These are phyloP conservation scores for Mitragyna speciosa DNA, from an alignment of 257 asterid genomes.

Conservation along the genomic window DNA sequence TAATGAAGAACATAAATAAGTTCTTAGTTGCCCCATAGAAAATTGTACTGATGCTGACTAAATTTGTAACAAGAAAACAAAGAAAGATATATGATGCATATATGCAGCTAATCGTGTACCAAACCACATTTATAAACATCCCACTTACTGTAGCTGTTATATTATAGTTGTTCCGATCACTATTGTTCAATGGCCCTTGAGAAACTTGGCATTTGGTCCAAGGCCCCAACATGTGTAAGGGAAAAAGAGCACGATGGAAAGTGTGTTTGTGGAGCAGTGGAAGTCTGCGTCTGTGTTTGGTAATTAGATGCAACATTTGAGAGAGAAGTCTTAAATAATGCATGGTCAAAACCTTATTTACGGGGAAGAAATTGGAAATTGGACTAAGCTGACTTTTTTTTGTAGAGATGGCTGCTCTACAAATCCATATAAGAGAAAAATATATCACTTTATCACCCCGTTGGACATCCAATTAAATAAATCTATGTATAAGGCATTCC, in stretches of 20 bases:
- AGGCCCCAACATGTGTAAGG: background rate
- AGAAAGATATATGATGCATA: background rate
- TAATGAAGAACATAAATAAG: background rate
- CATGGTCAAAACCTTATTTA: background rate
- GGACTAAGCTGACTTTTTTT: background rate
- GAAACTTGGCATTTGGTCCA: background rate
- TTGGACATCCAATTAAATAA: background rate
- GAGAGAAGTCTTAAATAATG: background rate
- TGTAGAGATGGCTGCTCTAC: too few relatives aligned
- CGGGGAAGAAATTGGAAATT: background rate
- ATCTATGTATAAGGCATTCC: background rate
- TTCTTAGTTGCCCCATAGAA: background rate
- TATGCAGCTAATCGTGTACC: background rate
- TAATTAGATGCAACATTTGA: background rate
- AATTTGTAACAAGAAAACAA: background rate
- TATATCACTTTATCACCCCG: background rate
- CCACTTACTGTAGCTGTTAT: too few relatives aligned
- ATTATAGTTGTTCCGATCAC: background rate
- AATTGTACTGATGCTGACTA: background rate
- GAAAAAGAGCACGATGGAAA: background rate
- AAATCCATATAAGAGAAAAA: background rate
- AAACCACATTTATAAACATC: background rate
- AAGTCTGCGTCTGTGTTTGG: background rate
- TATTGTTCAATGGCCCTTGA: background rate
- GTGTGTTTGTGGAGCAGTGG: background rate